A percentile compares a stretch with the other conserved stretches of the same genome.
phyloP scores from a whole-genome alignment of 345 rosid species.

The Schrenkiella parvula region DNA sequence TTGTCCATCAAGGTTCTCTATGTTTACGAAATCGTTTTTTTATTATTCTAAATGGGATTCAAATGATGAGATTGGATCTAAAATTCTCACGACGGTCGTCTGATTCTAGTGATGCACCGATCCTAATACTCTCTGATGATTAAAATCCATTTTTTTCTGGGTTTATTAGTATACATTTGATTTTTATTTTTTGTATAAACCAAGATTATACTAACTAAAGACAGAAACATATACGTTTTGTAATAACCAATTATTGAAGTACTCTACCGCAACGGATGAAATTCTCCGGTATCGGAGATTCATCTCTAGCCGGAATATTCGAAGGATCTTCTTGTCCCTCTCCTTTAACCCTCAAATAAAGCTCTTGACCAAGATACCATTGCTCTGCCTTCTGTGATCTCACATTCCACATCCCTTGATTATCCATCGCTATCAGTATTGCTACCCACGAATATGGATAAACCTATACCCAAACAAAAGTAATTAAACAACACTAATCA shows the following conservation, averaged over 20 bases:
- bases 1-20: neutral
- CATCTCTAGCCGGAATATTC: slow-evolving; percentile 31
- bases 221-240: neutral
- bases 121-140: slow-evolving; percentile 16
- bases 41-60: neutral
- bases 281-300: slow-evolving; percentile 56
- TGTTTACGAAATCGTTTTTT: neutral
- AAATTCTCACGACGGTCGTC: slow-evolving; percentile 25
- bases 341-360: slow-evolving; percentile 63
- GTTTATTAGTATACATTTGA: neutral
- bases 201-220: neutral
- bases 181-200: too few relatives aligned
- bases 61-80: slow-evolving; percentile 22
- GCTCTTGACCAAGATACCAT: slow-evolving; percentile 76
- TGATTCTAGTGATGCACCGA: slow-evolving; percentile 25
- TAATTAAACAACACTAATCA: neutral
- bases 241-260: neutral
- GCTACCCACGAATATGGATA: slow-evolving; percentile 70
- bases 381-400: slow-evolving; percentile 69
- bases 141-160: neutral
- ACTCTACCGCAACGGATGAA: slow-evolving; percentile 52
- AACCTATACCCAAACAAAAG: slow-evolving; percentile 31
- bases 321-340: slow-evolving; percentile 54
- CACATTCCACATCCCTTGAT: slow-evolving; percentile 94
- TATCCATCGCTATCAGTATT: slow-evolving; percentile 60